Percentiles rank a stretch among this genome's conserved stretches.
Conservation (phyloP, 1,284 basidiomycete species). For the Vanrija sp. region DNA sequence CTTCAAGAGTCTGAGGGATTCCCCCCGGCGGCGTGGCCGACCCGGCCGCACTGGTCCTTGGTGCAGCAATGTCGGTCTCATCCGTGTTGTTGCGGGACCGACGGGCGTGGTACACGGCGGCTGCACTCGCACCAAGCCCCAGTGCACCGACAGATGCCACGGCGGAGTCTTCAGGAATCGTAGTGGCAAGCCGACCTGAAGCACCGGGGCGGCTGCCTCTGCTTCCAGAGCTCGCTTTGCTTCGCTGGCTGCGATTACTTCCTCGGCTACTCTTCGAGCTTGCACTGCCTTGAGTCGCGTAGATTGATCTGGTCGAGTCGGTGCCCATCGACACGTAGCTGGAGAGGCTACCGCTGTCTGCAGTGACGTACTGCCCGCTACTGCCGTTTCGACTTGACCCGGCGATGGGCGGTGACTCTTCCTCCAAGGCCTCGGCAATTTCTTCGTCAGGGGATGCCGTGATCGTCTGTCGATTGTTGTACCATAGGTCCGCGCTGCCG, state of each 20-base stretch:
- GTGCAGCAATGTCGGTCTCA: neutral
- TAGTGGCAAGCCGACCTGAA: slow-evolving; percentile 1
- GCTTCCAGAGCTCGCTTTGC: neutral
- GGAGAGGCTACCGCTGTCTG: slow-evolving; percentile 4
- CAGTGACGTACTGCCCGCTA: slow-evolving; percentile 9
- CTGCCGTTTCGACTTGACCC: neutral
- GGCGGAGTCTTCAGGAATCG: slow-evolving; percentile 12
- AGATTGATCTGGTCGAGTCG: neutral
- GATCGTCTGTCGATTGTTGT: slow-evolving; percentile 2
- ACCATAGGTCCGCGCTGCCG: slow-evolving; percentile 17
- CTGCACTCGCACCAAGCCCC: neutral
- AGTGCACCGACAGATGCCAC: neutral
- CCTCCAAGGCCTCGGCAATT: neutral
- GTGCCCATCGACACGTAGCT: slow-evolving; percentile 3
- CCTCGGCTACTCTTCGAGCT: slow-evolving; percentile 5
- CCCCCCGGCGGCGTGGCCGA: too few species aligned
- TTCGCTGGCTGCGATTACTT: neutral
- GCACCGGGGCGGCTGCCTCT: neutral
- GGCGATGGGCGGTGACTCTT: neutral
- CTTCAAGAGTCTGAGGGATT: neutral
- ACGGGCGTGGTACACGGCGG: neutral
- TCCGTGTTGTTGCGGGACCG: neutral
- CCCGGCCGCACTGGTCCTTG: neutral
- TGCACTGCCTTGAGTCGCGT: slow-evolving; percentile 8
- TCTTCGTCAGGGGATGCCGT: neutral